Evolutionary conservation across 164 flowering plant genomes (phyloP), one percentile per base, ranked within the genome.

Genomic region (Umbellularia californica): DNA sequence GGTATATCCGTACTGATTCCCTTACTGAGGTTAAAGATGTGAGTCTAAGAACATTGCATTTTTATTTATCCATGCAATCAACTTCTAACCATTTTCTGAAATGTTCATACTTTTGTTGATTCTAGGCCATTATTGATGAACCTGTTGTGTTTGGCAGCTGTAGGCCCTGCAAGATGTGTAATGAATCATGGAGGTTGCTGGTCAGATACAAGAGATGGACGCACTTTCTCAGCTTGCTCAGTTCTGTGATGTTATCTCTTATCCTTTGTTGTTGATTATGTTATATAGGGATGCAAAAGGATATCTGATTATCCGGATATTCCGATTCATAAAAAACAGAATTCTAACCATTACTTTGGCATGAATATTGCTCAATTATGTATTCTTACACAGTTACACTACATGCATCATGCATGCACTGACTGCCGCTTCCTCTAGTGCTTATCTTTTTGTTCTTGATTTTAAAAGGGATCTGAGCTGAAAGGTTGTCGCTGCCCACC

Each of bases 141-240:
- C 22, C n/a, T 14, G 9, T 72, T 47, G 72, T 25, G 15, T 69
- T 65, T 79, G 63, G 55, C 90, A 95, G 99, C 96, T 77, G 80
- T 81, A 71, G 99, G 99, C 71, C 92, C 93, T 60, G 89, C 85
- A 69, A 87, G 99, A 70, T 95, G 99, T 75, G 33, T 83, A 11
- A 76, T 95, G 70, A 81, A 92, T 79, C 87, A 90, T 70, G 99
- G 99, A 72, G 98, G 96, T 4, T 95, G 99, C 88, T 95, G 99
- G 99, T 86, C 92, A 6, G 95, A 90, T 63, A 79, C 81, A 30
- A 84, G 68, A 76, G 68, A 88, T 68, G 93, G 88, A 75, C 73
- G 71, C 30, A 80, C 80, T 17, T 87, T 86, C 83, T 90, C 99
- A 22, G 99, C 99, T 64, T 95, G 99, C 86, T 81, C 85, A 77